Evolutionary conservation across 306 rosid species (phyloP).

Genomic region (Lathyrus sativus): DNA sequence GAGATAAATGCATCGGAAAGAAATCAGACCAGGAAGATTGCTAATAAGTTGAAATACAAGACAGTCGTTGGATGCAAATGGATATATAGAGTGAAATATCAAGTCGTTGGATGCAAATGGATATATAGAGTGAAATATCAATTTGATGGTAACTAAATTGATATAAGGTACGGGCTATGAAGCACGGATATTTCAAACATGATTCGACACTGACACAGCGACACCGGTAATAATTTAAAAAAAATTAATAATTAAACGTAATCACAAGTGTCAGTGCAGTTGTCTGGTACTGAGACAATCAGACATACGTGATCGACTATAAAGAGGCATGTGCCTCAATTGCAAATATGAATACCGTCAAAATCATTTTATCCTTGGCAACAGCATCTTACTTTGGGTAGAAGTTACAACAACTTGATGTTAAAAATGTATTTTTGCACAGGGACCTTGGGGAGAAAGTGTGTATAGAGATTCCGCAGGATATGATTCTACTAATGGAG

Average conservation of each 20-base stretch:
- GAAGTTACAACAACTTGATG: neutral
- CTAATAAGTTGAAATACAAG: neutral
- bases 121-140: neutral
- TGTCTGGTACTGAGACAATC: too few species aligned
- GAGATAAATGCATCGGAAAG: neutral
- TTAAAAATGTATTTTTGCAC: neutral
- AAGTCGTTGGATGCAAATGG: neutral
- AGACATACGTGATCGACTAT: neutral
- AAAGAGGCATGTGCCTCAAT: neutral
- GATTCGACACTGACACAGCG: too few species aligned
- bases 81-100: neutral
- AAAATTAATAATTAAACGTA: too few species aligned
- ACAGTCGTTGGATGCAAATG: neutral
- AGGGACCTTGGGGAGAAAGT: neutral
- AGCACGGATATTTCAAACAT: too few species aligned
- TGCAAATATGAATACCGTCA: neutral
- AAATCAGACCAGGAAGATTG: neutral
- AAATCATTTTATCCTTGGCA: neutral
- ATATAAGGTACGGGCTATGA: neutral
- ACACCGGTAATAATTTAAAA: too few species aligned
- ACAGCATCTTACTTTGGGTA: neutral
- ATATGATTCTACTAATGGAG: neutral
- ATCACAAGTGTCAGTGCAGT: too few species aligned
- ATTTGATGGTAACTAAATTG: neutral
- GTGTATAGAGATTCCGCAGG: neutral